These are phyloP conservation scores for Debaryomyces subglobosus DNA, from an alignment of 1,139 yeast genomes.

Conservation along the genomic window DNA sequence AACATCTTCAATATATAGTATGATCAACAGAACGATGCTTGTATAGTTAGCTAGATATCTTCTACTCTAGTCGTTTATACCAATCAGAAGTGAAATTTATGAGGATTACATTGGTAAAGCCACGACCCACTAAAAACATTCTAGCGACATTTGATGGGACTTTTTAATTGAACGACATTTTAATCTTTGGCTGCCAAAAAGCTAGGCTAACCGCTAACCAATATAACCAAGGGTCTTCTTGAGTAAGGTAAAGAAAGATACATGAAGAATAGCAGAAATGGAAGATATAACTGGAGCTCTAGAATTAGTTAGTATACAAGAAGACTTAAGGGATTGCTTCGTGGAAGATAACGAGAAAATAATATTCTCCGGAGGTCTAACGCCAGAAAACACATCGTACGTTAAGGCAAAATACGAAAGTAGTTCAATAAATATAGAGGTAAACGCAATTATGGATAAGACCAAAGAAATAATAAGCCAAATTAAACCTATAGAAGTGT, in stretches of 20 bases:
- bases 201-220: neutral
- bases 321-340: neutral
- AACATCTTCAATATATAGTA: constrained; percentile 23
- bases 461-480: neutral
- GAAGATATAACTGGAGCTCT: constrained; percentile 3
- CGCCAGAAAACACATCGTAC: neutral
- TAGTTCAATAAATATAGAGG: constrained; percentile 1
- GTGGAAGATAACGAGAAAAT: neutral
- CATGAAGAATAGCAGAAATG: neutral
- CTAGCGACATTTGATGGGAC: neutral
- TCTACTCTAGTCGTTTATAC: neutral
- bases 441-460: neutral
- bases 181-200: constrained; percentile 11
- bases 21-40: neutral
- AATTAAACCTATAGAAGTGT: neutral
- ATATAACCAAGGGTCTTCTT: neutral
- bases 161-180: neutral
- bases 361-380: neutral
- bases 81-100: constrained; percentile 9
- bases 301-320: constrained; percentile 4
- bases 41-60: neutral
- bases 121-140: neutral
- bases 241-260: neutral
- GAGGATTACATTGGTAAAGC: neutral
- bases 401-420: neutral